Evolutionary conservation across 2,329 filamentous ascomycete genomes (phyloP), one percentile per base, ranked within the genome.

Genomic region (Curvularia sp.): DNA sequence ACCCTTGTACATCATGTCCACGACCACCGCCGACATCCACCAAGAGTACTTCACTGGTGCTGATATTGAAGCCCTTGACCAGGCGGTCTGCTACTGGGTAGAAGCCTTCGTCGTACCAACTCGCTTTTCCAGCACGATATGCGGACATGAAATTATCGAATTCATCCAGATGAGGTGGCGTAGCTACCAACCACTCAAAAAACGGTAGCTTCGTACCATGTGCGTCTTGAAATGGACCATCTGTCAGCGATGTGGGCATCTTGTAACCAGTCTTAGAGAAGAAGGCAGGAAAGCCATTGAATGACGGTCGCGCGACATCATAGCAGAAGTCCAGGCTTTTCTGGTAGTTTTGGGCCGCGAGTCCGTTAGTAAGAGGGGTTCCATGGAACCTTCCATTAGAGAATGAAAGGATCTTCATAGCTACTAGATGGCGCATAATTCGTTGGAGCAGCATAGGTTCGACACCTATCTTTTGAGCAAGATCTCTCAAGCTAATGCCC

Each of bases 21-120:
- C 75, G 49, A 31, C 73, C 71, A 3, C 80, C 81, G 8, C 79
- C 81, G 1, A 83, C 69, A 58, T 83, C 81, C 2, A 83, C 79
- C 53, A 82, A 43, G 18, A 78, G 56, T 0, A 58, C 55, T 5
- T 62, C 50, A 24, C 53, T 56, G 7, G 60, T 51, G 7, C 49
- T 61, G 1, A 42, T 1, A 10, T 73, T 63, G 24, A 67, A 69
- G 0, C 72, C 70, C 0, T 69, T 15, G 4, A 78, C 55, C 7
- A 79, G 63, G 3, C 59, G 60, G 5, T 62, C 43, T 0, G 24
- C 10, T 8, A 67, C 60, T 2, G 62, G 60, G 15, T 67, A 67
- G 53, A 67, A 67, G 5, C 52, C 54, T 5, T 28, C 24, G 15
- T 63, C 58, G 8, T 50, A 61, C 64, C 64, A 65, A 20, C 51